Percentiles rank a stretch among this genome's conserved stretches.
Conservation (phyloP, 2,329 filamentous ascomycete species). For the Diplodia intermedia region DNA sequence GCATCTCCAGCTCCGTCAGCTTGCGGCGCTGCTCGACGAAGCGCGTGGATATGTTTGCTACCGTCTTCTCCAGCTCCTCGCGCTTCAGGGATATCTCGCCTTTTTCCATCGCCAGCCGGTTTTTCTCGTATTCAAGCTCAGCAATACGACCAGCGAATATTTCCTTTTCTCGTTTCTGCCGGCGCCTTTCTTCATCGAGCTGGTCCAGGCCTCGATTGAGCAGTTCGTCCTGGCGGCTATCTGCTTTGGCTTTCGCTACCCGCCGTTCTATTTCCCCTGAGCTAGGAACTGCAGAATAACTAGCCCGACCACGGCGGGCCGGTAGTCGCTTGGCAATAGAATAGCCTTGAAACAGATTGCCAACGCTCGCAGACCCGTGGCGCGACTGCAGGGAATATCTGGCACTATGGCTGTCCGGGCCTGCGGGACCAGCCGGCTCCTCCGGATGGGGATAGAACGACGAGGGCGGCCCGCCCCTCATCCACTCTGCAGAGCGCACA, state of each 20-base stretch:
- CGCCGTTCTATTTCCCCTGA: background rate
- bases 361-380: background rate
- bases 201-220: slow-evolving; percentile 1
- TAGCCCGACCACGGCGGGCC: background rate
- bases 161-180: slow-evolving; percentile 11
- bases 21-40: slow-evolving; percentile 2
- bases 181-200: background rate
- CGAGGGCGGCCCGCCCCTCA: slow-evolving; percentile 7
- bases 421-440: slow-evolving; percentile 3
- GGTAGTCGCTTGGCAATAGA: background rate
- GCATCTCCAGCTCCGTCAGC: slow-evolving; percentile 13
- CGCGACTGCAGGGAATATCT: background rate
- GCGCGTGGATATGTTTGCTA: background rate
- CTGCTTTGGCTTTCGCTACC: background rate
- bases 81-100: background rate
- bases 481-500: slow-evolving; percentile 16
- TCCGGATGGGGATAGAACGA: slow-evolving; percentile 20
- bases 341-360: background rate
- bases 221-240: background rate
- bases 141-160: slow-evolving; percentile 8
- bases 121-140: slow-evolving; percentile 25
- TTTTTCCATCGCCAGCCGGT: background rate
- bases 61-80: slow-evolving; percentile 1
- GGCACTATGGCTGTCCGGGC: slow-evolving; percentile 7
- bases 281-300: background rate